Conservation (phyloP, 2,329 filamentous ascomycete genomes). For the Colletotrichum sp. region DNA sequence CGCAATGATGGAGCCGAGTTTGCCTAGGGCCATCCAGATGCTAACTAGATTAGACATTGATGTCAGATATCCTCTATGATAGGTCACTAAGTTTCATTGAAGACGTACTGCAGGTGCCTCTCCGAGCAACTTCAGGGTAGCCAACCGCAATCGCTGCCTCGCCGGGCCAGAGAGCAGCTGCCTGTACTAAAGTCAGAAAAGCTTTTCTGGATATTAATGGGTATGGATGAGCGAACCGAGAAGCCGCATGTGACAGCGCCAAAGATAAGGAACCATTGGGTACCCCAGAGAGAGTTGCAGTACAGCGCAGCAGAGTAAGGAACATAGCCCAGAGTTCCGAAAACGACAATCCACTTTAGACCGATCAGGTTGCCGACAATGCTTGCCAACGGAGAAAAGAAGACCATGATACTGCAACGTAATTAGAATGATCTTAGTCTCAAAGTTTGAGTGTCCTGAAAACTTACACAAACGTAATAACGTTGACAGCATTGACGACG, state of each 20-base stretch:
- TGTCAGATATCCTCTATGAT: background rate
- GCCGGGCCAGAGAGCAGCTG: conserved; percentile 40
- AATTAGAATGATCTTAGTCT: rapidly evolving
- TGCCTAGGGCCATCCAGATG: conserved; percentile 58
- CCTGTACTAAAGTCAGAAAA: conserved; percentile 7
- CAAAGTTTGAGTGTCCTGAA: rapidly evolving
- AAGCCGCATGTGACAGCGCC: conserved; percentile 5
- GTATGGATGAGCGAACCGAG: background rate
- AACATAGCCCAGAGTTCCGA: conserved; percentile 2
- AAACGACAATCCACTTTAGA: conserved; percentile 7
- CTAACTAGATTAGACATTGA: conserved; percentile 25
- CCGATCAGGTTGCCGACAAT: conserved; percentile 10
- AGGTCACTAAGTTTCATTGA: no score
- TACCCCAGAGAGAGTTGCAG: conserved; percentile 8
- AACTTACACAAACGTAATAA: conserved; percentile 5
- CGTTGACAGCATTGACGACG: conserved; percentile 1
- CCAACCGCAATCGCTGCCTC: conserved; percentile 35
- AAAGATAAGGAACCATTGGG: conserved; percentile 8
- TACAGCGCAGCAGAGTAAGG: conserved; percentile 12
- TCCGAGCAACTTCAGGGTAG: conserved; percentile 42
- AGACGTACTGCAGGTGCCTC: conserved; percentile 40
- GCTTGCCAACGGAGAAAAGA: background rate
- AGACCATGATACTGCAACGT: background rate
- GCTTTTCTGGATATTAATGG: rapidly evolving
- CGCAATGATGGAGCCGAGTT: conserved; percentile 57